A percentile compares a stretch with the other conserved stretches of the same genome.
phyloP scores from a whole-genome alignment of 148 eudicot species.

The Vaccinium vitisidaea region DNA sequence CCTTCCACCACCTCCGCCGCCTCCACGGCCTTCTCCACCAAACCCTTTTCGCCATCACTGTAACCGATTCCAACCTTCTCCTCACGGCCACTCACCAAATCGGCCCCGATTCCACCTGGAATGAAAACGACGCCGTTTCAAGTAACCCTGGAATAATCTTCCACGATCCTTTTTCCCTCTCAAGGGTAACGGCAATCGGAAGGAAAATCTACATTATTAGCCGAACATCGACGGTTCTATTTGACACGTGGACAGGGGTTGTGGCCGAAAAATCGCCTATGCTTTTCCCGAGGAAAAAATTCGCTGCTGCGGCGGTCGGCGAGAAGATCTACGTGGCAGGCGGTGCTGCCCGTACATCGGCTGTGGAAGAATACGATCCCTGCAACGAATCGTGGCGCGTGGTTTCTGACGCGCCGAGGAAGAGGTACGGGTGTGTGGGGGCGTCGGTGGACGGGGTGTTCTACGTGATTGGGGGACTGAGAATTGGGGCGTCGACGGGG shows the following conservation, averaged over 20 bases:
- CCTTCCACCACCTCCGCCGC: constrained; percentile 54
- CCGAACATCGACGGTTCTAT: constrained; percentile 35
- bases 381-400: constrained; percentile 53
- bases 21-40: constrained; percentile 35
- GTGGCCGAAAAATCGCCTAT: constrained; percentile 32
- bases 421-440: constrained; percentile 77
- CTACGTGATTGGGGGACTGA: constrained; percentile 72
- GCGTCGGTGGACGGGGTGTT: constrained; percentile 59
- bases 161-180: constrained; percentile 32
- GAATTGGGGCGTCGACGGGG: constrained; percentile 30
- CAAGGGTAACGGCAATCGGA: constrained; percentile 44
- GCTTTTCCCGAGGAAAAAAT: constrained; percentile 54
- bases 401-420: constrained; percentile 59
- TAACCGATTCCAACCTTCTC: constrained; percentile 23
- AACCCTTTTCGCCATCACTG: constrained; percentile 48
- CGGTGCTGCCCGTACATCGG: constrained; percentile 47
- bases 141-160: neutral
- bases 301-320: constrained; percentile 52
- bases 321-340: constrained; percentile 72
- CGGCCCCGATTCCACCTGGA: neutral
- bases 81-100: no score
- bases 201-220: constrained; percentile 47
- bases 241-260: constrained; percentile 69
- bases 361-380: constrained; percentile 76
- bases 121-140: neutral